Base-by-base conservation (phyloP, 2,329 filamentous ascomycete genomes). In the Apiospora saccharicola region DNA sequence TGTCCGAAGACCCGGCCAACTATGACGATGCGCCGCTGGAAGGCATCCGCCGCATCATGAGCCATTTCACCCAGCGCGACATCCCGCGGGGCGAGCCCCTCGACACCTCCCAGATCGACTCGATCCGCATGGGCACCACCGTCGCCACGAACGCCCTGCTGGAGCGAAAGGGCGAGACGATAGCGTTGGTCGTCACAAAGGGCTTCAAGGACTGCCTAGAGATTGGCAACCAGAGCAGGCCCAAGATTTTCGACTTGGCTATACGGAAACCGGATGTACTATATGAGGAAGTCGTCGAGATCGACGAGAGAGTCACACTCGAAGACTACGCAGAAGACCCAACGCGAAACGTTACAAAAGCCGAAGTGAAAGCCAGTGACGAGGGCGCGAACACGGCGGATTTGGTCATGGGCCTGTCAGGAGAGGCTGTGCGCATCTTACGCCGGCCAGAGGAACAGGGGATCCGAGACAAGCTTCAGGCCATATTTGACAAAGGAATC, bases 91-190 rank as follows among this genome's bases (percentile, higher is more conserved):
- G 94, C 37, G 86, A 95, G 80, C 86, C 93, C 0, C 85, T 98
- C 12, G 94, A 98, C 81, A 98, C 95, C 0, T 90, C 91, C 24
- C 85, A 91, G 78, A 97, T 98, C 77, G 94, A 96, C 77, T 95
- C 93, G 71, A 98, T 98, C 80, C 92, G 95, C 68, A 98, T 98
- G 95, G 95, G 95, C 64, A 98, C 95, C 1, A 98, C 95, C 0
- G 95, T 98, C 16, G 95, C 95, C 13, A 98, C 95, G 0, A 98
- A 98, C 81, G 95, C 95, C 0, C 83, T 98, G 71, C 87, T 98
- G 2, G 95, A 98, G 82, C 87, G 95, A 72, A 98, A 98, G 82
- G 95, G 95, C 68, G 95, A 97, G 83, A 91, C 90, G 76, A 96
- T 96, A 79, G 95, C 94, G 19, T 88, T 98, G 82, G 90, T 98